Evolutionary conservation across 164 flowering plant genomes (phyloP).

Genomic region (Chimonanthus praecox): DNA sequence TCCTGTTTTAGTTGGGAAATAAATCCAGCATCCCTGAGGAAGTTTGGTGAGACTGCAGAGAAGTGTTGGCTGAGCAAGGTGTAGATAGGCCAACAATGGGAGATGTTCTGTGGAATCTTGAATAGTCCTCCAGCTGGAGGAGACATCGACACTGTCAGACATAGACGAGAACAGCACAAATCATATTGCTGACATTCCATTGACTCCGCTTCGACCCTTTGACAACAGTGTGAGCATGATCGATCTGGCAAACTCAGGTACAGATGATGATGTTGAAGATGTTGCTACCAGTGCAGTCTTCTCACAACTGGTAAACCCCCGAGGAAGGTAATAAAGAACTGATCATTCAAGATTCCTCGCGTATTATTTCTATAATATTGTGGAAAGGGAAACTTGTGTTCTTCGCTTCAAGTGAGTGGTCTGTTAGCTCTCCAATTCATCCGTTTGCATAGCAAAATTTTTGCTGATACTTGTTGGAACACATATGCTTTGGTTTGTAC

Average conservation of each 20-base stretch:
- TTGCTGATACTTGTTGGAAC: slow-evolving; percentile 7
- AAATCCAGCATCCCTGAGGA: slow-evolving; percentile 73
- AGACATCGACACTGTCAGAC: slow-evolving; percentile 65
- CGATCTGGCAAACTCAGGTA: slow-evolving; percentile 47
- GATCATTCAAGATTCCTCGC: background rate
- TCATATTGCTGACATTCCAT: slow-evolving; percentile 62
- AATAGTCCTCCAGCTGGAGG: slow-evolving; percentile 93
- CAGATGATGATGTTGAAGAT: slow-evolving; percentile 81
- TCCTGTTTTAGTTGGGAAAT: slow-evolving; percentile 59
- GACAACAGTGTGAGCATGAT: slow-evolving; percentile 73
- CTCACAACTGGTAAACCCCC: slow-evolving; percentile 92
- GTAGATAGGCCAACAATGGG: slow-evolving; percentile 95
- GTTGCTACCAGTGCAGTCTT: slow-evolving; percentile 89
- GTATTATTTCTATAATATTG: background rate
- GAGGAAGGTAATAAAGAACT: slow-evolving; percentile 57
- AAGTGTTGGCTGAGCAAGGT: slow-evolving; percentile 87
- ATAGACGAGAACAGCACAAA: slow-evolving; percentile 90
- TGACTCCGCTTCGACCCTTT: slow-evolving; percentile 39
- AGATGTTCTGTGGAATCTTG: slow-evolving; percentile 90
- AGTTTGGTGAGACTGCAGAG: slow-evolving; percentile 94
- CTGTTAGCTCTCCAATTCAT: slow-evolving; percentile 5
- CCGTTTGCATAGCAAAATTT: slow-evolving; percentile 9
- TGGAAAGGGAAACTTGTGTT: background rate
- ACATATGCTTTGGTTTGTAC: slow-evolving; percentile 19
- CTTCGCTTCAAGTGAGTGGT: slow-evolving; percentile 9